Evolutionary conservation across 768 basidiomycete species (phyloP), one percentile per base, ranked within the genome.

Genomic region (Suillus subaureus): DNA sequence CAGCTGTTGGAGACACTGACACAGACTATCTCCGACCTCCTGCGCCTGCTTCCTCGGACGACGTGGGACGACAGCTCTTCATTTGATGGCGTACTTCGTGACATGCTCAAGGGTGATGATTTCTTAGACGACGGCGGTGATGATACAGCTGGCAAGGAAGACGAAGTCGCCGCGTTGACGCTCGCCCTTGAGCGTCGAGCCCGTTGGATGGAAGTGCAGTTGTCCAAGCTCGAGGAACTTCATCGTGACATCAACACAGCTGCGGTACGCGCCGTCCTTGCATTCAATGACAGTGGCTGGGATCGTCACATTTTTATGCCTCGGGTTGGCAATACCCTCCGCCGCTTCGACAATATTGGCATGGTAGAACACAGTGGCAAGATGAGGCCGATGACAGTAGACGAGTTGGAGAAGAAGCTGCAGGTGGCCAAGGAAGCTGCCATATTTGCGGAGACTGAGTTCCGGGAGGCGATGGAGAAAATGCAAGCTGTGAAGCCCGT

Each of bases 61-160:
- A 94, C 93, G 1, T 94, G 92, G 93, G 91, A 93, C 65, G 93
- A 94, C 71, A 93, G 90, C 67, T 93, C 93, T 0, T 94, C 92
- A 12, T 94, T 94, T 69, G 92, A 94, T 69, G 90, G 92, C 42
- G 91, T 93, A 26, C 79, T 94, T 26, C 85, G 91, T 60, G 93
- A 95, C 68, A 94, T 94, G 91, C 83, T 94, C 49, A 93, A 91
- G 74, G 92, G 92, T 8, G 92, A 94, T 67, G 93, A 94, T 73
- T 91, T 93, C 72, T 81, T 93, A 42, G 93, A 93, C 64, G 92
- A 93, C 67, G 83, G 83, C 3, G 85, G 85, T 6, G 89, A 90
- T 51, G 89, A 89, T 63, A 79, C 81, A 33, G 79, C 83, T 23
- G 86, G 83, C 28, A 89, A 87, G 70, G 92, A 93, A 67, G 92